Conservation (phyloP, 179 eudicot species). For the Silene vulgaris region DNA sequence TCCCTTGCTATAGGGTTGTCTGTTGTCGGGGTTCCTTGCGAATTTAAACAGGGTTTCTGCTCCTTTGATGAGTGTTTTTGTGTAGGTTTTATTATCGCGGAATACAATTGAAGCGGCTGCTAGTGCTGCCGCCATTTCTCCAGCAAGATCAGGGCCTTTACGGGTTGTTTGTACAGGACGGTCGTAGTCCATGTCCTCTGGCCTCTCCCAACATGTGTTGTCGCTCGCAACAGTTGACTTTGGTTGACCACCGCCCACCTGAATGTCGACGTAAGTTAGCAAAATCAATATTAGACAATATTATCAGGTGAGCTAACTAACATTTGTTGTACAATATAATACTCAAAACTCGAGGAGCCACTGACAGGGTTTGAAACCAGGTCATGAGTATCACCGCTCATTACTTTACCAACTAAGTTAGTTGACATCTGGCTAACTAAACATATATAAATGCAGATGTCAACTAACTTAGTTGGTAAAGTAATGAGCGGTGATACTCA, state of each 20-base stretch:
- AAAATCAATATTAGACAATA: no score
- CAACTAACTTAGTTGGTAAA: no score
- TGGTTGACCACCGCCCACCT: constrained; percentile 63
- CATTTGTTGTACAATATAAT: no score
- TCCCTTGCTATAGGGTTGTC: constrained; percentile 35
- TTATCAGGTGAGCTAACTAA: no score
- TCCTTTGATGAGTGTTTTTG: constrained; percentile 44
- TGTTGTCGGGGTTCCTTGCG: constrained; percentile 36
- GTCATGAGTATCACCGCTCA: no score
- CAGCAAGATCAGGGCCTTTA: constrained; percentile 55
- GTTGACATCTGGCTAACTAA: no score
- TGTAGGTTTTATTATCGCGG: constrained; percentile 41
- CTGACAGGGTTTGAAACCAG: no score
- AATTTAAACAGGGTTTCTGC: constrained; percentile 53
- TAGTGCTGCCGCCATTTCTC: constrained; percentile 78
- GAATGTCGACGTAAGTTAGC: neutral
- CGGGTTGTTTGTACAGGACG: constrained; percentile 39
- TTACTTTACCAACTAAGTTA: no score
- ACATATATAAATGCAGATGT: no score
- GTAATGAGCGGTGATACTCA: no score
- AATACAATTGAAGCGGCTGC: constrained; percentile 84
- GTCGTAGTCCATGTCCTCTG: constrained; percentile 74
- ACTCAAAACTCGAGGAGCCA: no score
- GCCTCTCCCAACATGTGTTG: constrained; percentile 69
- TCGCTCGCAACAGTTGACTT: constrained; percentile 57